phyloP scores from a whole-genome alignment of 148 eudicot genomes.

The Vaccinium myrtillus region DNA sequence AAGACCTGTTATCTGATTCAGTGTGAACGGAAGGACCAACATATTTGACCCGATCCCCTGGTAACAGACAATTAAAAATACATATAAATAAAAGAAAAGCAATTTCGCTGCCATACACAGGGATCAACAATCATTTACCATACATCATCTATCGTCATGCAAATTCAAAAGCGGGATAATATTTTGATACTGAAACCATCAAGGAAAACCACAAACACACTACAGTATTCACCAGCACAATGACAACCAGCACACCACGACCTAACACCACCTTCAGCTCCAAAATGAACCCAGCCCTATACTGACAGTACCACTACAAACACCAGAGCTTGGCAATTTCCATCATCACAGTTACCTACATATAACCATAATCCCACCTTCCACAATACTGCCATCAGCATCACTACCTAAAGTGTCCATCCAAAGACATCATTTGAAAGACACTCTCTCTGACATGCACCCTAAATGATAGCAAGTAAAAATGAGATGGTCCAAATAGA shows the following conservation, averaged over 20 bases:
- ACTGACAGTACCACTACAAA: conserved; percentile 2
- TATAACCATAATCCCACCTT: not conserved
- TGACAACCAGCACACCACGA: not conserved
- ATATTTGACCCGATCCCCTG: conserved; percentile 97
- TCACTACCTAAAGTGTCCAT: not conserved
- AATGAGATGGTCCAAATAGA: not conserved
- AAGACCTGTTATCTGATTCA: conserved; percentile 76
- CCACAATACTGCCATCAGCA: not conserved
- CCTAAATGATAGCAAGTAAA: not conserved
- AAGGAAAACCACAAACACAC: not conserved
- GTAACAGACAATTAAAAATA: conserved; percentile 16
- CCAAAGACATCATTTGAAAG: not conserved
- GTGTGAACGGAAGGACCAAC: conserved; percentile 52
- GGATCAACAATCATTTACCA: conserved; percentile 4
- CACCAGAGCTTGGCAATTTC: not conserved
- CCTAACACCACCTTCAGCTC: not conserved
- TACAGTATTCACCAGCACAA: not conserved
- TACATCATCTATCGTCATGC: not conserved
- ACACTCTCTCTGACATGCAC: not conserved
- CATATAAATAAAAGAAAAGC: conserved; percentile 1
- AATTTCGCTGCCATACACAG: not conserved
- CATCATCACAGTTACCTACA: not conserved
- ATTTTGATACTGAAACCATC: not conserved
- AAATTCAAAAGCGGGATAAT: not conserved
- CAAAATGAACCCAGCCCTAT: conserved; percentile 12